Evolutionary conservation across 83 land plant species (phyloP).

Genomic region (Isoetes engelmannii): DNA sequence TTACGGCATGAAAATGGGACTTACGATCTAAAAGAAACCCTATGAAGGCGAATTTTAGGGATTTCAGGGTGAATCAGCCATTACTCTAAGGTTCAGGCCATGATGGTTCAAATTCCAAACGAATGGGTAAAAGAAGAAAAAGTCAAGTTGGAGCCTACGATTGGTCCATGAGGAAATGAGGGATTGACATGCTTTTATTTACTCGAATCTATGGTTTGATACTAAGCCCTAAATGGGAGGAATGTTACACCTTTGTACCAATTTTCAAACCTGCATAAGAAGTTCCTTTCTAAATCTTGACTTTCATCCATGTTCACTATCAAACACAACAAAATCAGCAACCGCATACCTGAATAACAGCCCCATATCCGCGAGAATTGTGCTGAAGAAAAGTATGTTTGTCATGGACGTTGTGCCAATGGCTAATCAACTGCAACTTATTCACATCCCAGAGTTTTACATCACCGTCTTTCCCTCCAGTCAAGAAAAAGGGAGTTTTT

Average conservation of each 20-base stretch:
- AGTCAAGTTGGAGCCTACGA: not conserved
- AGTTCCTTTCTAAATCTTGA: not conserved
- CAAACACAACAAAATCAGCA: not conserved
- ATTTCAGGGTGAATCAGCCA: too few relatives aligned
- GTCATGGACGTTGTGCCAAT: slow-evolving; percentile 82
- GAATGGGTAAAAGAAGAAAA: not conserved
- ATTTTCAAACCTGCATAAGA: not conserved
- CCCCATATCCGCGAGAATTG: slow-evolving; percentile 65
- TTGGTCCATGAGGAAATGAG: too few relatives aligned
- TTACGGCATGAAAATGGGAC: too few relatives aligned
- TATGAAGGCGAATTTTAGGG: too few relatives aligned
- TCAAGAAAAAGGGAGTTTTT: slow-evolving; percentile 67
- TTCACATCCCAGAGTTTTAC: slow-evolving; percentile 95
- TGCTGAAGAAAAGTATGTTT: slow-evolving; percentile 79
- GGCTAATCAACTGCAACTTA: slow-evolving; percentile 43
- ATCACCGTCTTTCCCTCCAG: slow-evolving; percentile 91
- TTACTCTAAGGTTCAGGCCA: too few relatives aligned
- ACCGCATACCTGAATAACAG: slow-evolving; percentile 53
- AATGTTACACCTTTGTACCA: not conserved
- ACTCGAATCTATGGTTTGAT: not conserved
- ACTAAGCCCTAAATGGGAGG: not conserved
- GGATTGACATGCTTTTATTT: not conserved
- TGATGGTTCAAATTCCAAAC: too few relatives aligned
- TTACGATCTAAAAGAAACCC: too few relatives aligned
- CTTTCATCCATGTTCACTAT: not conserved